Evolutionary conservation across 306 rosid genomes (phyloP), one percentile per base, ranked within the genome.

Genomic region (Vicia sativa): DNA sequence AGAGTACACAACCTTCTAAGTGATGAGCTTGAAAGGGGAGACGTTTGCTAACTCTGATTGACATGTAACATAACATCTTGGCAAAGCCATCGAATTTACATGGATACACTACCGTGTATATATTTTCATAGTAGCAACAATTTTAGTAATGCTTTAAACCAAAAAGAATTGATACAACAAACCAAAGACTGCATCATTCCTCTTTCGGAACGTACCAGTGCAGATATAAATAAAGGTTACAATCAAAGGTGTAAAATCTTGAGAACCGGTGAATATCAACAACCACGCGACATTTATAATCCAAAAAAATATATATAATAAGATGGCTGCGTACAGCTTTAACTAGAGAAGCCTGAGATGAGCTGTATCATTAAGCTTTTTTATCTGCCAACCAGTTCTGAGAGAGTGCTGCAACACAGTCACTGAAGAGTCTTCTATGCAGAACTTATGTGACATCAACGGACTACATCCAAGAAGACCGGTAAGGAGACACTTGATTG

Each of bases 371-470:
- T 93, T 93, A 80, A 88, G 46, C 69, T 90, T 80, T 78, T 88
- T 93, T 16, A 93, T 88, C 90, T 88, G 99, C 99, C 97, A 93
- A 66, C 99, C 99, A 28, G 97, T 76, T 82, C 84, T 87, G 81
- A 86, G 82, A 42, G 99, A 88, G 85, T 93, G 97, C 77, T 90
- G 99, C 80, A 93, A 71, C 65, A 93, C 96, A 46, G 99, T 90
- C 74, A 93, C 90, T 0, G 99, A 93, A 77, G 99, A 90, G 72
- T 93, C 95, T 39, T 87, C 99, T 52, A 93, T 79, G 89, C 97
- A 90, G 56, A 93, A 80, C 84, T 88, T 93, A 34, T 84, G 89
- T 3, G 85, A 85, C 95, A 90, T 87, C 70, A 79, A 55, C 2
- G 96, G 88, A 77, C 96, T 85, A 77, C 99, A 93, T 64, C 91